phyloP scores from a whole-genome alignment of 2,329 filamentous ascomycete species.

The Zelopaecilomyces penicillatus region DNA sequence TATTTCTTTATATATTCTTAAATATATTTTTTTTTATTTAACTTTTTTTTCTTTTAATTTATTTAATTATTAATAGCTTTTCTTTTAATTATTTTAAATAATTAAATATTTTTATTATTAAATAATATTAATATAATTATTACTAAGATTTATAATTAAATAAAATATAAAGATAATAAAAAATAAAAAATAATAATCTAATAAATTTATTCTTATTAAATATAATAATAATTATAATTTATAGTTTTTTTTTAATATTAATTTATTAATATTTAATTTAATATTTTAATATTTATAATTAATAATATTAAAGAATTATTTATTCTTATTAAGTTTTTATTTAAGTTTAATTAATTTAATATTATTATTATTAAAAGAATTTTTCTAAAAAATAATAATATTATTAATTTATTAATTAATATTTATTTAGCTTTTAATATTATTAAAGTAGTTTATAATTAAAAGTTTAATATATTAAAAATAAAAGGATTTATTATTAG shows the following conservation, averaged over 20 bases:
- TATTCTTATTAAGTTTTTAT: background rate
- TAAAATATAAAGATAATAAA: background rate
- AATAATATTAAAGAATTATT: too few relatives aligned
- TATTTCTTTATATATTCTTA: background rate
- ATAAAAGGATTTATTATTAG: background rate
- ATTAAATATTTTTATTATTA: too few relatives aligned
- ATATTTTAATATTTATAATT: too few relatives aligned
- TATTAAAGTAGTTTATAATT: constrained; percentile 1
- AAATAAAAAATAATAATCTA: background rate
- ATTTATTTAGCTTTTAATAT: constrained; percentile 1
- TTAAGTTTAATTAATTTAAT: background rate
- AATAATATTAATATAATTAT: too few relatives aligned
- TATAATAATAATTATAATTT: too few relatives aligned
- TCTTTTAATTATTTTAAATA: too few relatives aligned
- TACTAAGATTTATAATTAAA: background rate
- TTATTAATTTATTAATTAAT: background rate
- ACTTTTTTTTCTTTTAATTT: too few relatives aligned
- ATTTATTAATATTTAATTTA: background rate
- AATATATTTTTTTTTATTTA: background rate
- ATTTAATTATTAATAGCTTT: too few relatives aligned
- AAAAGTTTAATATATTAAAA: constrained; percentile 2
- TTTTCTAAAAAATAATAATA: background rate
- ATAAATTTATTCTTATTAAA: background rate
- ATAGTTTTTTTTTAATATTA: too few relatives aligned
- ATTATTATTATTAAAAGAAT: too few relatives aligned